phyloP scores from a whole-genome alignment of 768 basidiomycete species.

The Sistotremastrum suecicum region DNA sequence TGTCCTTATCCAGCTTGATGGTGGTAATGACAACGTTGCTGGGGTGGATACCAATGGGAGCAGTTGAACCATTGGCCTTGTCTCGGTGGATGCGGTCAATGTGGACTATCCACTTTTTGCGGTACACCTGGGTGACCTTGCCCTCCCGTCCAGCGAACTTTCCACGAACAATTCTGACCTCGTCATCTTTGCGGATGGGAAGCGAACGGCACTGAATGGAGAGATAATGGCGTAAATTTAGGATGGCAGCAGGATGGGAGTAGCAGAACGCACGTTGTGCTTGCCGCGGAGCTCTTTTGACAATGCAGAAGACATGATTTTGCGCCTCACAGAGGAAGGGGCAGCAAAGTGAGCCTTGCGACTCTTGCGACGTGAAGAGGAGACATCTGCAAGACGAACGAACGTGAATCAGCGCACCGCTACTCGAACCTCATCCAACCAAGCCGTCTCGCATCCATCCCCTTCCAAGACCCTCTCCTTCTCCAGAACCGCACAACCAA shows the following conservation, averaged over 20 bases:
- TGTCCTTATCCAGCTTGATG: conserved; percentile 88
- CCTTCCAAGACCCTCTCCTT: conserved; percentile 13
- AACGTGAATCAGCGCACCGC: conserved; percentile 18
- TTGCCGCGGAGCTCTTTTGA: conserved; percentile 90
- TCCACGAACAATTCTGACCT: conserved; percentile 91
- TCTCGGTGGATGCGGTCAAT: conserved; percentile 96
- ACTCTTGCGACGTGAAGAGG: conserved; percentile 91
- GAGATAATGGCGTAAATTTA: background rate
- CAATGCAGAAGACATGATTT: conserved; percentile 94
- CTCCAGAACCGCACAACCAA: conserved; percentile 13
- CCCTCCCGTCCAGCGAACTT: conserved; percentile 99
- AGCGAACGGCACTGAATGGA: conserved; percentile 64
- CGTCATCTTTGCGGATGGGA: conserved; percentile 95
- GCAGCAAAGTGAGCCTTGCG: conserved; percentile 97
- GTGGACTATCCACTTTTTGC: conserved; percentile 98
- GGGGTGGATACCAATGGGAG: conserved; percentile 90
- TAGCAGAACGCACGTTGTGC: conserved; percentile 56
- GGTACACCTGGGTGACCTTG: conserved; percentile 94
- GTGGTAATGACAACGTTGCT: conserved; percentile 91
- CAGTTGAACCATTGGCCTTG: conserved; percentile 91
- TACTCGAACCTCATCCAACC: conserved; percentile 8
- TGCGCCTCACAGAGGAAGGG: conserved; percentile 87
- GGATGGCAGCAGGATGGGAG: background rate
- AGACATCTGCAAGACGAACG: conserved; percentile 43
- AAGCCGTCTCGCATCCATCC: conserved; percentile 40